Evolutionary conservation across 2,329 filamentous ascomycete species (phyloP).

Genomic region (Fusarium beomiforme): DNA sequence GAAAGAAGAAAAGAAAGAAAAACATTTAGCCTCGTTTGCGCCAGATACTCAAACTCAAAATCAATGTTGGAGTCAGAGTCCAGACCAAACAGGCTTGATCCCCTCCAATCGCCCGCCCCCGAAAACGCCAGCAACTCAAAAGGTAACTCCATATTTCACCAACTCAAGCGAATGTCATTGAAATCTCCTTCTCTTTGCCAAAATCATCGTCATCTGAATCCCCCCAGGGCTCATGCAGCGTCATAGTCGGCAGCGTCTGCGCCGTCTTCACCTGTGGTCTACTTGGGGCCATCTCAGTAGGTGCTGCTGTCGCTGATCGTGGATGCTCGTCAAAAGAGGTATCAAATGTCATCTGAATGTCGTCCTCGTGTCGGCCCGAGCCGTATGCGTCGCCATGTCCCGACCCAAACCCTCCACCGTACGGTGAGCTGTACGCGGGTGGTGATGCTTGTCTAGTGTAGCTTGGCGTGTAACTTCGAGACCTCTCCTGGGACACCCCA

Average conservation of each 20-base stretch:
- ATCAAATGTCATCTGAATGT: constrained; percentile 78
- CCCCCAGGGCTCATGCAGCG: constrained; percentile 73
- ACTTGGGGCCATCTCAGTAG: constrained; percentile 45
- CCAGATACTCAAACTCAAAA: constrained; percentile 7
- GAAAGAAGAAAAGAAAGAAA: too few species aligned
- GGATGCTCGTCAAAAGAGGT: constrained; percentile 62
- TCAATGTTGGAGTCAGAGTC: background rate
- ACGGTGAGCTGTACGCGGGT: constrained; percentile 35
- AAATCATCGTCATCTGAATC: constrained; percentile 75
- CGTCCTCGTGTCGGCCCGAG: constrained; percentile 50
- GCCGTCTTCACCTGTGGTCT: constrained; percentile 49
- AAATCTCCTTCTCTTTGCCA: constrained; percentile 78
- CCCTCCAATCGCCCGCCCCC: background rate
- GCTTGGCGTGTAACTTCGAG: constrained; percentile 36
- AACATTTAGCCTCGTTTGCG: constrained; percentile 5
- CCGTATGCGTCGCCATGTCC: constrained; percentile 37
- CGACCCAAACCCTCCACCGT: constrained; percentile 31
- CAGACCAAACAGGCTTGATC: background rate
- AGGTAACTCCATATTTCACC: constrained; percentile 5
- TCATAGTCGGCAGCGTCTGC: constrained; percentile 61
- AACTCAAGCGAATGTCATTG: constrained; percentile 79
- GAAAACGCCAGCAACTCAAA: constrained; percentile 26
- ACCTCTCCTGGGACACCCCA: constrained; percentile 34
- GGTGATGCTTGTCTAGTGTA: constrained; percentile 31
- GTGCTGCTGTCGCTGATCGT: constrained; percentile 37